phyloP scores from a whole-genome alignment of 495 filamentous ascomycete genomes.

The Venustampulla echinocandica region DNA sequence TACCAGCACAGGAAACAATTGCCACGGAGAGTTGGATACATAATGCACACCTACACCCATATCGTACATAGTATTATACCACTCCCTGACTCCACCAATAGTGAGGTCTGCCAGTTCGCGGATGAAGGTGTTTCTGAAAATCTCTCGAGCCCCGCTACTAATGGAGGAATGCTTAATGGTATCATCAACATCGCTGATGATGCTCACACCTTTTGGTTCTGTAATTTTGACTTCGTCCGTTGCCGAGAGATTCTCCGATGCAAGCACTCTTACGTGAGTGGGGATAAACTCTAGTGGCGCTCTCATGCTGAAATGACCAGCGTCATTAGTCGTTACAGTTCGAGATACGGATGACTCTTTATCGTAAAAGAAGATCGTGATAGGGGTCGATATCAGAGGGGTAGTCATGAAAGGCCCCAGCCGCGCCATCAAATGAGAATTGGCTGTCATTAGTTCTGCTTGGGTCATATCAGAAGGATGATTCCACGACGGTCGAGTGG shows the following conservation, averaged over 20 bases:
- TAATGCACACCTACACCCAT: slow-evolving; percentile 85
- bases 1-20: slow-evolving; percentile 81
- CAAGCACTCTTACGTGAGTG: slow-evolving; percentile 78
- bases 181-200: slow-evolving; percentile 98
- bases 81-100: slow-evolving; percentile 77
- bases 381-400: slow-evolving; percentile 59
- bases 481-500: slow-evolving; percentile 40
- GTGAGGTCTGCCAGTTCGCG: slow-evolving; percentile 73
- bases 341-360: slow-evolving; percentile 65
- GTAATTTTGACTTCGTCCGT: slow-evolving; percentile 67
- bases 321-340: slow-evolving; percentile 70
- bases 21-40: slow-evolving; percentile 89
- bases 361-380: slow-evolving; percentile 93
- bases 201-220: slow-evolving; percentile 71
- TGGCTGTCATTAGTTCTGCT: slow-evolving; percentile 68
- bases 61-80: slow-evolving; percentile 69
- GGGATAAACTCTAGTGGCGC: slow-evolving; percentile 82
- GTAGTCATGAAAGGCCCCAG: slow-evolving; percentile 82
- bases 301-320: slow-evolving; percentile 75
- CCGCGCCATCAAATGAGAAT: slow-evolving; percentile 76
- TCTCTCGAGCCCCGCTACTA: slow-evolving; percentile 74
- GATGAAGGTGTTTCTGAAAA: slow-evolving; percentile 91
- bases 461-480: slow-evolving; percentile 51
- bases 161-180: slow-evolving; percentile 96
- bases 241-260: slow-evolving; percentile 74